Conservation (phyloP, 352 stramenopile genomes). For the Globisporangium canariense region DNA sequence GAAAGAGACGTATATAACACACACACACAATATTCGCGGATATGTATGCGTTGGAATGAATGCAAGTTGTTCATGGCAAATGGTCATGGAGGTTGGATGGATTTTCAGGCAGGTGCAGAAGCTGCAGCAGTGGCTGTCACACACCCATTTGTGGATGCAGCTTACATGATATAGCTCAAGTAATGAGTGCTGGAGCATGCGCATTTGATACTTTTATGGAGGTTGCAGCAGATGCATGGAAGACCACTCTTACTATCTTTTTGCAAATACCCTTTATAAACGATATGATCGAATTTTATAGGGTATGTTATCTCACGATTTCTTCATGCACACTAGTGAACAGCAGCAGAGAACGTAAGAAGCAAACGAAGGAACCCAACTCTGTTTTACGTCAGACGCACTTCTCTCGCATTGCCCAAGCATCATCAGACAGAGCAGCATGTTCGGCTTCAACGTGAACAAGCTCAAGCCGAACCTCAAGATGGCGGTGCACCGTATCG, state of each 20-base stretch:
- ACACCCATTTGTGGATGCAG: not conserved
- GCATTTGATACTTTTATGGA: no score
- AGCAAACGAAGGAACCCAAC: not conserved
- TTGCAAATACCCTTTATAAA: not conserved
- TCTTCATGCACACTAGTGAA: not conserved
- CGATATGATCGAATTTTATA: not conserved
- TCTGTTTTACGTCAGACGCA: no score
- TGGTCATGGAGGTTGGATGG: no score
- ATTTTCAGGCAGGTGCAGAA: no score
- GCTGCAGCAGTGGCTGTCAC: no score
- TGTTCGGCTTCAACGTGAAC: slow-evolving; percentile 90
- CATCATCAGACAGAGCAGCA: slow-evolving; percentile 17
- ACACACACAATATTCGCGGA: not conserved
- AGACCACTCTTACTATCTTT: not conserved
- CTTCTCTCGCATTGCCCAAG: slow-evolving; percentile 4
- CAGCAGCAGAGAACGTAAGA: not conserved
- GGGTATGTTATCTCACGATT: not conserved
- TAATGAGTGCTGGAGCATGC: not conserved
- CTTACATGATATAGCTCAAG: not conserved
- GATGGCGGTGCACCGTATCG: slow-evolving; percentile 91
- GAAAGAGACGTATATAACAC: slow-evolving; percentile 8
- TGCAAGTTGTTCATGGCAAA: no score
- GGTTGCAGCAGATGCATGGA: not conserved
- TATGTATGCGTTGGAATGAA: no score
- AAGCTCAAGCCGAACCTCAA: slow-evolving; percentile 92